Percentiles rank a stretch among this genome's conserved stretches.
These are phyloP conservation scores for Chlamydomonas reinhardtii DNA, from an alignment of 163 green algal species.

Conservation along the genomic window DNA sequence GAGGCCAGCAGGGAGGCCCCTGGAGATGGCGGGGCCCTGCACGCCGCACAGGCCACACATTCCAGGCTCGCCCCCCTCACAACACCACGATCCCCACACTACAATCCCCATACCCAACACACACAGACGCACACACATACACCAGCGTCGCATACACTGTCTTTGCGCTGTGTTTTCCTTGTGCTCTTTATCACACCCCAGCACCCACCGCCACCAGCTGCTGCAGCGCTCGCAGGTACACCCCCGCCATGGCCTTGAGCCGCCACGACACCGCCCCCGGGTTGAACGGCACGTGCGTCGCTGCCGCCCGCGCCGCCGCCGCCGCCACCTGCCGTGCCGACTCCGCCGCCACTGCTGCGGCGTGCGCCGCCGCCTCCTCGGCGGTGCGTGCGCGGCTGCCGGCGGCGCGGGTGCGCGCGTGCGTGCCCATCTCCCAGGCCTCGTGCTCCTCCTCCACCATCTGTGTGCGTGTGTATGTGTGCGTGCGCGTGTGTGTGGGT, in stretches of 20 bases:
- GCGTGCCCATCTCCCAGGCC: slow-evolving; percentile 15
- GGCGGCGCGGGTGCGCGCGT: background rate
- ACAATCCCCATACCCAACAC: too few species aligned
- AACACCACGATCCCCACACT: too few species aligned
- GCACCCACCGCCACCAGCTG: slow-evolving; percentile 4
- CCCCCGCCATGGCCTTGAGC: background rate
- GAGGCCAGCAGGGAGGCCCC: too few species aligned
- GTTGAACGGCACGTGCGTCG: background rate
- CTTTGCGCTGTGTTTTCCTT: too few species aligned
- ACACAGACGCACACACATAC: too few species aligned
- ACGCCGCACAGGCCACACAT: too few species aligned
- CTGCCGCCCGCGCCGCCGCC: background rate
- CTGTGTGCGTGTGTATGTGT: background rate
- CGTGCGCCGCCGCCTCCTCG: background rate
- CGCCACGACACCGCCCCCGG: background rate
- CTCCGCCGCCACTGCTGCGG: background rate
- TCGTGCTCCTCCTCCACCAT: slow-evolving; percentile 20
- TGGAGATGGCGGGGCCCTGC: too few species aligned
- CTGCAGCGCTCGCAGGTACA: slow-evolving; percentile 36
- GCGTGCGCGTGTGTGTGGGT: too few species aligned
- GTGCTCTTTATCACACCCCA: too few species aligned
- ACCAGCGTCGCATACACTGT: too few species aligned
- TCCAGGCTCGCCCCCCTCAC: too few species aligned
- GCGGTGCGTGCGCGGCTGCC: background rate
- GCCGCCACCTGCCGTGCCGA: background rate